Base-by-base conservation (phyloP, 768 basidiomycete species). In the Cyclocybe aegerita region DNA sequence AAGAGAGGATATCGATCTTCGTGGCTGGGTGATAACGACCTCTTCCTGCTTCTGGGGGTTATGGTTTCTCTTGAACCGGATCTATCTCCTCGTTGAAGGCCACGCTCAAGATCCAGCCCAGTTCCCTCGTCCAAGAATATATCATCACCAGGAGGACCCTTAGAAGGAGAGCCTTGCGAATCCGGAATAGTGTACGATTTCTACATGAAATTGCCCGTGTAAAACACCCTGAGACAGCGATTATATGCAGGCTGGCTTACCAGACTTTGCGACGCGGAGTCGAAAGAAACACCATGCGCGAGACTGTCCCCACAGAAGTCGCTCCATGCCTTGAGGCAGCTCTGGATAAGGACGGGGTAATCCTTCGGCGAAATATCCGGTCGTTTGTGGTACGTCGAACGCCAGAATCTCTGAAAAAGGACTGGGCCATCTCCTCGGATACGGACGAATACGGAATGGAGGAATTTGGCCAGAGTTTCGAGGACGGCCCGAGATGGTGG, bases 321-420 rank as follows among this genome's bases (percentile, higher is more conserved):
- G 43, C 69, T 68, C 53, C 76, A 76, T 17, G 73, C 77, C 49
- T 67, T 66, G 35, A 86, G 63, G 38, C 73, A 77, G 9, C 65
- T 66, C 43, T 70, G 73, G 53, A 83, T 66, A 14, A 63, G 67
- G 5, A 63, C 58, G 0, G 83, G 80, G 49, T 79, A 77, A 12
- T 59, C 49, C 0, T 55, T 36, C 43, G 60, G 62, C 29, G 76
- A 70, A 31, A 74, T 66, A 23, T 63, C 62, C 33, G 60, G 62
- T 7, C 69, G 67, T n/a, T 65, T 65, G 32, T 80, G 75, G 58
- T 81, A 85, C 3, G 79, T 80, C 35, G 65, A 64, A n/a, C 70
- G 71, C 85, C 85, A 87, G 60, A 81, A 86, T 2, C 62, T 65
- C 54, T 73, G 70, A 52, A 86, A 87, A 1, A 77, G 73, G 5